Conservation (phyloP, 345 rosid genomes). For the Camelina neglecta region DNA sequence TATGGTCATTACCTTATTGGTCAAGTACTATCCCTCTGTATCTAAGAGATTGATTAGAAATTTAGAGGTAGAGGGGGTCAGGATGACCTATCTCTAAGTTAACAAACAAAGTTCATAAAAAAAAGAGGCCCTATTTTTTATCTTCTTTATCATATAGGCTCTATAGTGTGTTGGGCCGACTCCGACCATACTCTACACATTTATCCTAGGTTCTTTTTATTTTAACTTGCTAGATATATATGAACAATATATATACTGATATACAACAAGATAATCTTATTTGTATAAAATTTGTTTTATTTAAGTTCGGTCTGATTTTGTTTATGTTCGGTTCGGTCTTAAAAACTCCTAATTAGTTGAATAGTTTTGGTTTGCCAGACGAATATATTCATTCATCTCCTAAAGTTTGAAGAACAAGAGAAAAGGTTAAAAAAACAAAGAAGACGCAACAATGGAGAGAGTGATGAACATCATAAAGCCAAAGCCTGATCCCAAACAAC, state of each 20-base stretch:
- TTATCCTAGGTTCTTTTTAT: neutral
- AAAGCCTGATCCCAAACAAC: slow-evolving; percentile 78
- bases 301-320: neutral
- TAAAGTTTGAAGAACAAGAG: neutral
- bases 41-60: neutral
- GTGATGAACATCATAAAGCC: slow-evolving; percentile 85
- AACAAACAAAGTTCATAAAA: neutral
- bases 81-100: neutral
- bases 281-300: neutral
- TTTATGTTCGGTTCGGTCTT: neutral
- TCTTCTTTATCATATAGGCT: neutral
- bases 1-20: neutral
- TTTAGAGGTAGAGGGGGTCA: neutral
- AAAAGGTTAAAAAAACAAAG: neutral
- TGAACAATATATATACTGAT: no score
- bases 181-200: neutral
- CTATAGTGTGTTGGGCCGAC: slow-evolving; percentile 20
- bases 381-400: neutral
- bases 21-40: neutral
- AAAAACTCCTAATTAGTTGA: no score
- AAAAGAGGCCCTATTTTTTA: neutral
- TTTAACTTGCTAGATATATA: no score
- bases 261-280: no score
- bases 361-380: neutral
- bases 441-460: slow-evolving; percentile 61